Conservation (phyloP, 495 filamentous ascomycete genomes). For the Xylona heveae region DNA sequence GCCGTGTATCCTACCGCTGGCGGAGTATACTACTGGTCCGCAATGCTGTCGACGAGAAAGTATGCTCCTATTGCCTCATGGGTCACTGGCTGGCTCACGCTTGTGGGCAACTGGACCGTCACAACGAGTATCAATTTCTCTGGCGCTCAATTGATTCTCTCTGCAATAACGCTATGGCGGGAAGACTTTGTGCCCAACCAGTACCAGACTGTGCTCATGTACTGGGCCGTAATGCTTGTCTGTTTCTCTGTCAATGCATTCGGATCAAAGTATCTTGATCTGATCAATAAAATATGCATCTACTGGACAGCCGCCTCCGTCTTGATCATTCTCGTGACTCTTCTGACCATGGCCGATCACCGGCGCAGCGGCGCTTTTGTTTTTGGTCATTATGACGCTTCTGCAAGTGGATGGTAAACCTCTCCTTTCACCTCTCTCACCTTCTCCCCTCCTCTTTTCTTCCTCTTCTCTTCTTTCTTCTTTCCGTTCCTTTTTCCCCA, state of each 20-base stretch:
- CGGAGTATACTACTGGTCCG: conserved; percentile 28
- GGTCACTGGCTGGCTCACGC: conserved; percentile 26
- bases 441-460: too few species aligned
- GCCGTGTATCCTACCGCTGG: conserved; percentile 23
- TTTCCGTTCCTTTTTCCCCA: conserved; percentile 7
- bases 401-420: conserved; percentile 31
- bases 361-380: conserved; percentile 32
- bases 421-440: too few species aligned
- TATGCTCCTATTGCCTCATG: conserved; percentile 24
- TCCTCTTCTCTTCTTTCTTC: too few species aligned
- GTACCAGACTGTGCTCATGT: conserved; percentile 43
- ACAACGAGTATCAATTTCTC: conserved; percentile 26
- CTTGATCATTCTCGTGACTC: conserved; percentile 33
- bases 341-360: conserved; percentile 34
- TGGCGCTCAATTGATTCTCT: conserved; percentile 37
- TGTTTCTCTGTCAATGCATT: conserved; percentile 38
- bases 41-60: conserved; percentile 24
- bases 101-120: conserved; percentile 31
- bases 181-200: conserved; percentile 37
- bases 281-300: conserved; percentile 48
- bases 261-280: conserved; percentile 29
- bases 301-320: conserved; percentile 42
- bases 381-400: conserved; percentile 38
- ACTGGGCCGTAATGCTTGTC: conserved; percentile 38
- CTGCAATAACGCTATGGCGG: conserved; percentile 36